Evolutionary conservation across 768 basidiomycete species (phyloP).

Genomic region (Auricularia cornea): DNA sequence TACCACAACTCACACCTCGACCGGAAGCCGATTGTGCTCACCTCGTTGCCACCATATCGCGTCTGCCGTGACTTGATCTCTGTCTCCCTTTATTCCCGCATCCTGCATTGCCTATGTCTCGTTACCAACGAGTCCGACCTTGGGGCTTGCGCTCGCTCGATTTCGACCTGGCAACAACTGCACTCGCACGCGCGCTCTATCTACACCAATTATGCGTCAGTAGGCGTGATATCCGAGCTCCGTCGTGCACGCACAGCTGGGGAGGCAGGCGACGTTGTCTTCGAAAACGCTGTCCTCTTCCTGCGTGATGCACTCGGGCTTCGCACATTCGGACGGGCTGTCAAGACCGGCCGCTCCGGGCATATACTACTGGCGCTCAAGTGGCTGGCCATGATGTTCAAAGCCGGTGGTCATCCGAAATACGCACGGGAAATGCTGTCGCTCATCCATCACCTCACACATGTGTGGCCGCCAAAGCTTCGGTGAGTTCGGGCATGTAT

Average conservation of each 20-base stretch:
- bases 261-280: not conserved
- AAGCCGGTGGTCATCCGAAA: not conserved
- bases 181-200: not conserved
- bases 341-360: not conserved
- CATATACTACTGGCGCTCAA: not conserved
- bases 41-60: constrained; percentile 22
- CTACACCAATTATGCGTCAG: not conserved
- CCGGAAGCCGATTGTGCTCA: constrained; percentile 19
- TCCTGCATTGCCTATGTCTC: constrained; percentile 19
- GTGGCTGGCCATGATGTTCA: not conserved
- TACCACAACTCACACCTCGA: constrained; percentile 29
- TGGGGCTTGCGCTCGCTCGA: constrained; percentile 3
- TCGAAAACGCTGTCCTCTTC: not conserved
- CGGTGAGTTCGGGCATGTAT: constrained; percentile 10
- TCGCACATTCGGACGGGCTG: not conserved
- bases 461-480: constrained; percentile 20
- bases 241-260: not conserved
- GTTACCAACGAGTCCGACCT: constrained; percentile 10
- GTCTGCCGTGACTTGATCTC: constrained; percentile 23
- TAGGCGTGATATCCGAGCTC: not conserved
- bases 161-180: not conserved
- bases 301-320: not conserved
- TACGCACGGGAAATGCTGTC: constrained; percentile 19
- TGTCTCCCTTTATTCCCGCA: constrained; percentile 21
- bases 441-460: constrained; percentile 19